Conservation (phyloP, 2,329 filamentous ascomycete species). For the Whalleya microplaca region DNA sequence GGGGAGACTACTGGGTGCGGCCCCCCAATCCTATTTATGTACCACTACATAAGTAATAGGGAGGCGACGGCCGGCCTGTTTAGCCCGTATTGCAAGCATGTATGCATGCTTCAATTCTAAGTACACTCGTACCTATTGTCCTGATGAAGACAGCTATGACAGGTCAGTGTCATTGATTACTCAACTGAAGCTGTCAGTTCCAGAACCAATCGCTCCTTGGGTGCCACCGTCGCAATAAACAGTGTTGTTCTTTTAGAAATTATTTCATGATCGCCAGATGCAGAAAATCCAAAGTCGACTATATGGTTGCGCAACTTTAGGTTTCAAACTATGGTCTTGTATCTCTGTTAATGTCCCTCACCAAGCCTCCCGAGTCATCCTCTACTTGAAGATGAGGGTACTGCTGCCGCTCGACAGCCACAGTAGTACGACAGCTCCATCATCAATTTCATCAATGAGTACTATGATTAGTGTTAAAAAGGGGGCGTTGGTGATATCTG, state of each 20-base stretch:
- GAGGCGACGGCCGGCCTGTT: conserved; percentile 12
- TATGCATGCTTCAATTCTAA: conserved; percentile 31
- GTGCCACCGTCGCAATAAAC: conserved; percentile 41
- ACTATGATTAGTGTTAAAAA: too few species aligned
- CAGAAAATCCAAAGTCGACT: conserved; percentile 31
- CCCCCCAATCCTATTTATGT: too few species aligned
- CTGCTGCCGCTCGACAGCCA: too few species aligned
- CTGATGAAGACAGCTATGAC: conserved; percentile 24
- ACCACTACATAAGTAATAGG: background rate
- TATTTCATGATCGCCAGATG: conserved; percentile 36
- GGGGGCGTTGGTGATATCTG: too few species aligned
- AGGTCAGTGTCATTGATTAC: conserved; percentile 12
- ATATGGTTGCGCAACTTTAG: conserved; percentile 42
- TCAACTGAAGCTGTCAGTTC: background rate
- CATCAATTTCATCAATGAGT: too few species aligned
- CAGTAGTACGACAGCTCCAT: too few species aligned
- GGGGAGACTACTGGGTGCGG: too few species aligned
- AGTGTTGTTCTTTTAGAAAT: conserved; percentile 40
- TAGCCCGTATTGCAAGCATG: conserved; percentile 29
- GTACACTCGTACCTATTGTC: conserved; percentile 26
- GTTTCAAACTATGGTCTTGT: conserved; percentile 39
- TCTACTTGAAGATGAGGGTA: too few species aligned
- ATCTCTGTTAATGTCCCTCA: conserved; percentile 35
- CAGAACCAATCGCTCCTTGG: conserved; percentile 17
- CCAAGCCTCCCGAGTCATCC: too few species aligned